Evolutionary conservation across 495 filamentous ascomycete genomes (phyloP), one percentile per base, ranked within the genome.

Genomic region (Neurospora pannonica): DNA sequence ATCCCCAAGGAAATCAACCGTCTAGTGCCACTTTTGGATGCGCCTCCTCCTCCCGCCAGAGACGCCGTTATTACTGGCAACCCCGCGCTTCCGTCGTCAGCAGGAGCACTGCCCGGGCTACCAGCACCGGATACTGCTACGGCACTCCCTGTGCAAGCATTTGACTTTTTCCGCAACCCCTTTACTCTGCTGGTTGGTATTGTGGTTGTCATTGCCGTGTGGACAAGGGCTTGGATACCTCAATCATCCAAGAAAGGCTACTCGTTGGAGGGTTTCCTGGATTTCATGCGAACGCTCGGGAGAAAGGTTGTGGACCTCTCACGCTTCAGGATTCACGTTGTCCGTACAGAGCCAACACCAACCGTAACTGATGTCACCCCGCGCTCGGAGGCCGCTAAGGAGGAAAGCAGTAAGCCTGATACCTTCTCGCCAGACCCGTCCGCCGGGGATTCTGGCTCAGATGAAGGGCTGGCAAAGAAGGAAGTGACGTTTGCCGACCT

Each of bases 151-250:
- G 71, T 38, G 71, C n/a, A 31, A 21, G 42, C 43, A 3, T 31
- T 34, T 17, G 40, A 72, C 37, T 34, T 87, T 17, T 69, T 87
- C 48, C 83, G 81, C 76, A 88, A 88, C 72, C 86, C 86, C 1
- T 76, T 84, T 38, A 76, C 85, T n/a, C 79, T 87, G 28, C 46
- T 83, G 7, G 71, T 87, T 38, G 71, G 84, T 28, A 36, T 84
- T 28, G 76, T 81, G 24, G 42, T 82, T 5, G 43, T 82, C 9
- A 79, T 62, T 34, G 54, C 21, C 21, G 54, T 62, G 28, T 62
- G 54, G 54, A 62, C 54, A 62, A 31, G 54, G 54, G 54, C 54
- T 17, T 62, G 54, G 54, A 62, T 62, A 62, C 28, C 54, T 34
- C 24, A 62, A 8, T 9, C 54, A 34, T 34, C 54, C 28, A 34